Evolutionary conservation across 352 stramenopile species (phyloP), one percentile per base, ranked within the genome.

Genomic region (Phytophthora agathidicida): DNA sequence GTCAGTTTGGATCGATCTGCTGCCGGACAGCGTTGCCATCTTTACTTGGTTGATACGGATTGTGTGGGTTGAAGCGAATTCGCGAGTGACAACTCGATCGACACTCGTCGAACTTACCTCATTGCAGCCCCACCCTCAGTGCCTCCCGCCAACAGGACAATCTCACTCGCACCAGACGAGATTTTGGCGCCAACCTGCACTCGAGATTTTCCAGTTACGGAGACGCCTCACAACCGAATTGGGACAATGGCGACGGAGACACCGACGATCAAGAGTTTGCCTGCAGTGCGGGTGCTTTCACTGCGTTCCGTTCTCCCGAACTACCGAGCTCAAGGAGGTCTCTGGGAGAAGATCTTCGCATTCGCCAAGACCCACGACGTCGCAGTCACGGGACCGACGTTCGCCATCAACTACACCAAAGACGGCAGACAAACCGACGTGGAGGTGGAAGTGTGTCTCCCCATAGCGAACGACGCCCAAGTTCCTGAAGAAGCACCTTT

Each of bases 361-460:
- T 74, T 74, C 23, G 47, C 51, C 2, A 27, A 60, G 2, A n/a
- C 46, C 0, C 61, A 79, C 32, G 7, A 30, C 30, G 62, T 82
- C 6, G 19, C 36, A 2, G 48, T 59, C 28, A 38, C 45, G 0
- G 65, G 59, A 0, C 46, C 75, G 2, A 75, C 63, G 47, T 75
- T 84, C 43, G 65, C 75, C 7, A 53, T 81, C 60, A 80, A 76
- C 52, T 75, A 77, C 48, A 65, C 81, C 13, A 19, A 38, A 11
- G 62, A 56, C 4, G 73, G 60, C 51, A 71, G 74, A 48, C 48
- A 63, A 20, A 67, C n/a, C 2, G 71, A 84, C 62, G 75, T 88
- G 9, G 73, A 88, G 47, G 58, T 73, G 26, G 75, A 88, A 23
- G 75, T 83, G 0, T 88, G 77, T 50, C 30, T 81, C 8, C 77